Percentiles rank a stretch among this genome's conserved stretches.
Conservation (phyloP, 1,284 basidiomycete species). For the Tylopilus sp. region DNA sequence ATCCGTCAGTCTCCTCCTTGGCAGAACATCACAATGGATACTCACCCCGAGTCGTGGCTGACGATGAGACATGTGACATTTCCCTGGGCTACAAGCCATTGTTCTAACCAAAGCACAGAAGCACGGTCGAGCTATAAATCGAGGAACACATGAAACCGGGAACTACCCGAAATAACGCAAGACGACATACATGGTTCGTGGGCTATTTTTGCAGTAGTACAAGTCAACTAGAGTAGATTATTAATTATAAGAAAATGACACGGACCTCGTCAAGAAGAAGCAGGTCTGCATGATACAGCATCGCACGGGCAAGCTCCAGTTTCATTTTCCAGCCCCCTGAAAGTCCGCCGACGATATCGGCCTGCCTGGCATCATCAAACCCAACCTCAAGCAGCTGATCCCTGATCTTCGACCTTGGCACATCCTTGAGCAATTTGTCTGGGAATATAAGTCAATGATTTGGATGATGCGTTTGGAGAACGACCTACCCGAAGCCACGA, state of each 20-base stretch:
- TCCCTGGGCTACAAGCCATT: slow-evolving; percentile 78
- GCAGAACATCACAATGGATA: slow-evolving; percentile 14
- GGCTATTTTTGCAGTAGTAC: slow-evolving; percentile 51
- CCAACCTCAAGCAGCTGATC: slow-evolving; percentile 82
- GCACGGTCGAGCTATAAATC: slow-evolving; percentile 69
- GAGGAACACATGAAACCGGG: slow-evolving; percentile 21
- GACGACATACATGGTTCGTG: slow-evolving; percentile 78
- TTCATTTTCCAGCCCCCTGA: slow-evolving; percentile 99
- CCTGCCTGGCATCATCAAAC: slow-evolving; percentile 85
- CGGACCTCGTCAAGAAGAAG: slow-evolving; percentile 79
- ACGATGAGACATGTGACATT: slow-evolving; percentile 91
- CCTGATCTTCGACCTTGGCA: slow-evolving; percentile 66
- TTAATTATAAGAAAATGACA: slow-evolving; percentile 21
- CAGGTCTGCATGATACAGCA: slow-evolving; percentile 94
- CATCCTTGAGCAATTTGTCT: slow-evolving; percentile 59
- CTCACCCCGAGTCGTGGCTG: slow-evolving; percentile 94
- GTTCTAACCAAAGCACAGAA: slow-evolving; percentile 92
- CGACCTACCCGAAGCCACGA: slow-evolving; percentile 72
- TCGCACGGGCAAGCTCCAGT: slow-evolving; percentile 87
- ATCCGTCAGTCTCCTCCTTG: slow-evolving; percentile 12
- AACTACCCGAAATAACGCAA: slow-evolving; percentile 13
- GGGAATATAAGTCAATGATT: slow-evolving; percentile 8
- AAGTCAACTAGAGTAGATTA: slow-evolving; percentile 17
- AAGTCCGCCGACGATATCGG: slow-evolving; percentile 81
- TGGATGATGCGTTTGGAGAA: slow-evolving; percentile 6